Base-by-base conservation (phyloP, 2,329 filamentous ascomycete species). In the Ambrosiella cleistominuta region DNA sequence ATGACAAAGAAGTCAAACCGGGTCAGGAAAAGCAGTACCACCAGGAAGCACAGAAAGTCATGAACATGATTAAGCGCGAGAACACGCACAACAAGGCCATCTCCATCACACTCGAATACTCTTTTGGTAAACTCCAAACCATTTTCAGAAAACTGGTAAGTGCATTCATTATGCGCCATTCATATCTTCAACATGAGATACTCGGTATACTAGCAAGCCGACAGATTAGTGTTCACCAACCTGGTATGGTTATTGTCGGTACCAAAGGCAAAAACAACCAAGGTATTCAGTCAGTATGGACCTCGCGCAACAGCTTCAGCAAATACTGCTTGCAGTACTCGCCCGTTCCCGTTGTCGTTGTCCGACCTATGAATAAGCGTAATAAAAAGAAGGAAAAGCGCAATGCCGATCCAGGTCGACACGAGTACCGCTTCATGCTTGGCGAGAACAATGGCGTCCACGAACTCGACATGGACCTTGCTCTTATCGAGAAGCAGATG, bases 241-340 rank as follows among this genome's bases (percentile, higher is more conserved):
- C 90, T 2, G 88, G 87, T 2, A 90, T 95, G 72, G 78, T 96
- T 19, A 85, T 96, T 36, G 90, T 96, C 13, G 90, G 90, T 49
- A 95, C 90, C 1, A 81, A 86, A 64, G 90, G 90, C 51, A 80
- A 88, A 57, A 91, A 85, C 42, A 75, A 95, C 1, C 88, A 88
- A 39, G 88, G 89, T 35, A 83, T 95, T 59, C 89, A 95, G 67
- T 87, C 88, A 53, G 74, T 95, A 37, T 79, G 95, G 47, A 88
- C 87, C 54, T 79, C 77, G 38, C 72, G 77, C 49, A 93, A 88
- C 62, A 93, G 86, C 0, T 90, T 95, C 50, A 94, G 88, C 35
- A 95, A 95, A 67, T 96, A 95, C 70, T 95, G 90, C 66, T 76
- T 95, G 11, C 90, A 96, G 67, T 90, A 95, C 68, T 95, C 87